Base-by-base conservation (phyloP, 805 yeast species). In the Saturnispora besseyi region DNA sequence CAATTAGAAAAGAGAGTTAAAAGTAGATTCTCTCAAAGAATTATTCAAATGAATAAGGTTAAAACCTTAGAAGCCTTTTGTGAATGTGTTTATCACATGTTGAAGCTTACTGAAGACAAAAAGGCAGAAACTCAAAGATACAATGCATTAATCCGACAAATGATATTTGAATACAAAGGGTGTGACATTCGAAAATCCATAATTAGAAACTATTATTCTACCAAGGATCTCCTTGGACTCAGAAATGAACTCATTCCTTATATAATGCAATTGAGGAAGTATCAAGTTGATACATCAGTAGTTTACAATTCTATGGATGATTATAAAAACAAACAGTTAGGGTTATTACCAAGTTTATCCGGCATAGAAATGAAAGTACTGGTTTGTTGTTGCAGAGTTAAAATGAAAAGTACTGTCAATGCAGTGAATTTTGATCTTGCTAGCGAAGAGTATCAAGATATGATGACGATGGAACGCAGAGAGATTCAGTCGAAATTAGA, bases 1-100 rank as follows among this genome's bases (percentile, higher is more conserved):
- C 72, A 79, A 57, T 69, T 93, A 43, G 99, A 93, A 61, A 93
- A 91, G 61, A 75, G 99, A 59, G 98, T 93, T 0, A 76, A 88
- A 56, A 83, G 95, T 50, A 70, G 99, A 55, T 93, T 90, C 63
- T 82, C 93, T 15, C 96, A 91, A 61, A 69, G 95, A 45, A 66
- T 84, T 2, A 73, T 89, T 24, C 74, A 75, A 15, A 70, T 88
- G 34, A 76, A 77, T 26, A 80, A 79, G 45, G 71, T 82, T 0
- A 55, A 57, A 1, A 63, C 69, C 2, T 57, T 79, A 2, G 78
- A 74, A 1, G 75, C 70, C 12, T 86, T 83, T 56, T 68, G 77
- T 64, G 59, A 63, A 1, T 68, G 78, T 18, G 78, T 79, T 12
- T 59, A 51, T 22, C 44, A 54, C 22, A 53, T 62, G 54, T 46